A percentile compares a stretch with the other conserved stretches of the same genome.
These are phyloP conservation scores for Lachancea mirantina DNA, from an alignment of 805 yeast species.

Conservation along the genomic window DNA sequence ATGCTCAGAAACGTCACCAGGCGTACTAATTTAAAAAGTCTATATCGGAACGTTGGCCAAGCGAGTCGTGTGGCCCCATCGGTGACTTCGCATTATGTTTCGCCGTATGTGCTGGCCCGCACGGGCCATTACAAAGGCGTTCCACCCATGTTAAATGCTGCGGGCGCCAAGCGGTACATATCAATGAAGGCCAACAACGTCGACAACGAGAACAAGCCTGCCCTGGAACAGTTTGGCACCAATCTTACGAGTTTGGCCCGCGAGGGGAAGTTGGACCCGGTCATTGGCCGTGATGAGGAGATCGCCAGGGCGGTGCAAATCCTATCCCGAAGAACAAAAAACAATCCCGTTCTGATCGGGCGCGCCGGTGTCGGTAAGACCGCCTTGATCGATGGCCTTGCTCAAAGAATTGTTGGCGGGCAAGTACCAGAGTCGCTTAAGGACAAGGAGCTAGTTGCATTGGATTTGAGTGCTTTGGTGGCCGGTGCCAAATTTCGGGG, in stretches of 20 bases:
- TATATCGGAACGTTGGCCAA: too few relatives aligned
- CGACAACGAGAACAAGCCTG: slow-evolving; percentile 53
- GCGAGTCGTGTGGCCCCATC: too few relatives aligned
- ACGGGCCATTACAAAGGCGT: too few relatives aligned
- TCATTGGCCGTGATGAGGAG: slow-evolving; percentile 94
- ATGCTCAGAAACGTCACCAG: slow-evolving; percentile 1
- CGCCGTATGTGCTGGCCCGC: neutral
- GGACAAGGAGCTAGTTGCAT: slow-evolving; percentile 71
- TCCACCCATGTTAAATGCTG: too few relatives aligned
- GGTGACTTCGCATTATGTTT: too few relatives aligned
- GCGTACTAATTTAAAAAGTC: neutral
- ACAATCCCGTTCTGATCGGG: slow-evolving; percentile 92
- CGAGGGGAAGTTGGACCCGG: slow-evolving; percentile 91
- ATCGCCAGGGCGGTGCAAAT: slow-evolving; percentile 90
- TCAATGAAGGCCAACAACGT: slow-evolving; percentile 29
- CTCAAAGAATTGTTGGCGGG: slow-evolving; percentile 83
- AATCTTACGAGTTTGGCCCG: slow-evolving; percentile 81
- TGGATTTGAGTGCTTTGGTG: slow-evolving; percentile 82
- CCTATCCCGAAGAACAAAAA: slow-evolving; percentile 84
- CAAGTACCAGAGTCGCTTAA: slow-evolving; percentile 95
- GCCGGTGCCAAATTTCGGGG: slow-evolving; percentile 96
- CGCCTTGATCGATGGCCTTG: slow-evolving; percentile 92
- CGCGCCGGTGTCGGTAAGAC: slow-evolving; percentile 98
- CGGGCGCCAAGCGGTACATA: slow-evolving; percentile 1
- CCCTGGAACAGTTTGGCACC: slow-evolving; percentile 76